Conservation (phyloP, 169 alveolate species). For the Besnoitia besnoiti region DNA sequence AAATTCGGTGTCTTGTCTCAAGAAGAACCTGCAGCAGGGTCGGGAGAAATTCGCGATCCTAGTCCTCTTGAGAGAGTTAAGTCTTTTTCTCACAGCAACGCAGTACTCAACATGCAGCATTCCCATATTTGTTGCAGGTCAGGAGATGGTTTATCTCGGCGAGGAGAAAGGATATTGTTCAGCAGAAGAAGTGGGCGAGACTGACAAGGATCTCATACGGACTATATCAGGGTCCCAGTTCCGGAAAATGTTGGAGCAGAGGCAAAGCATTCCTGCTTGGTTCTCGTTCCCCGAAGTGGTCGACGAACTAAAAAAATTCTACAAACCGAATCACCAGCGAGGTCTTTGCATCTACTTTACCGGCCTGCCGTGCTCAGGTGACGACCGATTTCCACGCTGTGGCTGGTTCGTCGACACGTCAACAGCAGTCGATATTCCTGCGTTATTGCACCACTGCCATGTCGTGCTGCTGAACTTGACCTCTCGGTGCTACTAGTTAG, state of each 20-base stretch:
- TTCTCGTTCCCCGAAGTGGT: slow-evolving; percentile 71
- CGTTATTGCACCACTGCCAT: too few relatives aligned
- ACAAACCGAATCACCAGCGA: slow-evolving; percentile 59
- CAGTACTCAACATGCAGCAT: too few relatives aligned
- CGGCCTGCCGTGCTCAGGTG: slow-evolving; percentile 74
- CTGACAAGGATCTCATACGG: neutral
- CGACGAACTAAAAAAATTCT: slow-evolving; percentile 63
- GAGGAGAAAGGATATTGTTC: slow-evolving; percentile 57
- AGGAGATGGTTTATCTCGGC: slow-evolving; percentile 69
- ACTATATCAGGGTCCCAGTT: slow-evolving; percentile 72
- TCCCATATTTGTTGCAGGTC: too few relatives aligned
- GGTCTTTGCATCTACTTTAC: slow-evolving; percentile 73
- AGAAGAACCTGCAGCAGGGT: too few relatives aligned
- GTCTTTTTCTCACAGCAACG: too few relatives aligned
- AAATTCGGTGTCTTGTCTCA: too few relatives aligned
- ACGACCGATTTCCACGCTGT: neutral
- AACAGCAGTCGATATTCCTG: too few relatives aligned
- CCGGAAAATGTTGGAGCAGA: slow-evolving; percentile 40
- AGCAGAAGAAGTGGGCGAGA: slow-evolving; percentile 29
- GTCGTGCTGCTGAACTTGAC: too few relatives aligned
- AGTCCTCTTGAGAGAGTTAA: too few relatives aligned
- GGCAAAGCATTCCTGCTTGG: slow-evolving; percentile 72
- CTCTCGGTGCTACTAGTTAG: too few relatives aligned
- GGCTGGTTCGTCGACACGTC: neutral
- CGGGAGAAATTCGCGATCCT: too few relatives aligned